These are phyloP conservation scores for Fennellomyces sp. DNA, from an alignment of 371 early-diverging fungal genomes.

Conservation along the genomic window DNA sequence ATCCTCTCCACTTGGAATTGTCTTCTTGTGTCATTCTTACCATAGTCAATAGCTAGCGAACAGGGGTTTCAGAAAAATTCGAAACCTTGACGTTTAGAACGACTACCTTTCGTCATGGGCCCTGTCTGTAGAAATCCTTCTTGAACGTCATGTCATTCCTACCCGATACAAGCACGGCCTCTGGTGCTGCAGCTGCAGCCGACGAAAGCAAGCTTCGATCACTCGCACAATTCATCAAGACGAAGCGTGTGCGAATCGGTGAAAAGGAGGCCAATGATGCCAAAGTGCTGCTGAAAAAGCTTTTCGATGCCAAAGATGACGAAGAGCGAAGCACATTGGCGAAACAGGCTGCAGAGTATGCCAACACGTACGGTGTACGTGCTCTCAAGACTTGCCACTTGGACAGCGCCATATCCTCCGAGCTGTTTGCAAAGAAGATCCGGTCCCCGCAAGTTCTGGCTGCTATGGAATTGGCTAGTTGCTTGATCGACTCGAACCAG, in stretches of 20 bases:
- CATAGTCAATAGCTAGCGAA: too few species aligned
- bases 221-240: conserved; percentile 30
- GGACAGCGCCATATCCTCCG: conserved; percentile 15
- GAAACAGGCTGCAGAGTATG: conserved; percentile 9
- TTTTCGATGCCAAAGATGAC: conserved; percentile 9
- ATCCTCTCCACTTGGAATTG: too few species aligned
- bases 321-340: conserved; percentile 12
- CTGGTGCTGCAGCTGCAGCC: conserved; percentile 40
- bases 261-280: conserved; percentile 43
- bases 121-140: too few species aligned
- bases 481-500: conserved; percentile 25
- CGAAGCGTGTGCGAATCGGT: conserved; percentile 41
- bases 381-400: conserved; percentile 24
- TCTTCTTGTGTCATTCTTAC: too few species aligned
- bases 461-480: conserved; percentile 5
- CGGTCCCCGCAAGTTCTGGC: conserved; percentile 9
- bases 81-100: too few species aligned
- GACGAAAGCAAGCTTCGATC: conserved; percentile 39
- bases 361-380: conserved; percentile 17
- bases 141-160: conserved; percentile 26
- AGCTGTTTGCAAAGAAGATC: conserved; percentile 22
- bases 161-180: conserved; percentile 40
- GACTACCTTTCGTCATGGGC: too few species aligned
- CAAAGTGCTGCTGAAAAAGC: conserved; percentile 14
- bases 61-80: too few species aligned